A percentile compares a stretch with the other conserved stretches of the same genome.
phyloP scores from a whole-genome alignment of 176 grass and related monocot genomes.

The Bothriochloa decipiens region DNA sequence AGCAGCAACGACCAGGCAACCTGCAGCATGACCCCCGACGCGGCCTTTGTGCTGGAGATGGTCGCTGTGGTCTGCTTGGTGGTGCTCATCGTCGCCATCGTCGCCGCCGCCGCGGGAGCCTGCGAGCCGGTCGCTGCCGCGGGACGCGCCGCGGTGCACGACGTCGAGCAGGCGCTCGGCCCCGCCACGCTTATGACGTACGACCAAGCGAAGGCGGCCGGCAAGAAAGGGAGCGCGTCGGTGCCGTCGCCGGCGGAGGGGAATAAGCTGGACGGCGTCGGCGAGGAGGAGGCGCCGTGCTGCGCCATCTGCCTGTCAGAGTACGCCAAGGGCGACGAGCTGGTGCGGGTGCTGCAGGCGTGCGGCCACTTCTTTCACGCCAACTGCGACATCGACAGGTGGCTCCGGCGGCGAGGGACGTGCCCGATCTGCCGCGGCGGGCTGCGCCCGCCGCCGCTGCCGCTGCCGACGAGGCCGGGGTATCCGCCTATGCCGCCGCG shows the following conservation, averaged over 20 bases:
- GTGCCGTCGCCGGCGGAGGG: neutral
- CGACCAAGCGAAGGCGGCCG: neutral
- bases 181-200: slow-evolving; percentile 35
- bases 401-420: slow-evolving; percentile 38
- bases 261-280: too few relatives aligned
- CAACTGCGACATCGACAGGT: slow-evolving; percentile 35
- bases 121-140: neutral
- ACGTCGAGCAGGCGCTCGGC: slow-evolving; percentile 42
- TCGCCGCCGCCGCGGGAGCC: neutral
- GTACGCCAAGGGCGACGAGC: slow-evolving; percentile 18
- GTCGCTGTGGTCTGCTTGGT: slow-evolving; percentile 9
- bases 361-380: slow-evolving; percentile 67
- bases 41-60: slow-evolving; percentile 23
- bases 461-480: slow-evolving; percentile 14
- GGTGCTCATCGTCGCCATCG: slow-evolving; percentile 30
- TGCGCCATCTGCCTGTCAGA: slow-evolving; percentile 28
- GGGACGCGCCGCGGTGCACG: slow-evolving; percentile 22
- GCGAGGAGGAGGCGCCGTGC: neutral
- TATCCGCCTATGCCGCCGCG: slow-evolving; percentile 44
- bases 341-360: slow-evolving; percentile 47
- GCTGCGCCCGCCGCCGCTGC: neutral
- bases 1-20: neutral
- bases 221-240: neutral
- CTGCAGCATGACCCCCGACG: neutral
- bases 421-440: slow-evolving; percentile 41